Base-by-base conservation (phyloP, 2,329 filamentous ascomycete genomes). In the Claviceps fusiformis region DNA sequence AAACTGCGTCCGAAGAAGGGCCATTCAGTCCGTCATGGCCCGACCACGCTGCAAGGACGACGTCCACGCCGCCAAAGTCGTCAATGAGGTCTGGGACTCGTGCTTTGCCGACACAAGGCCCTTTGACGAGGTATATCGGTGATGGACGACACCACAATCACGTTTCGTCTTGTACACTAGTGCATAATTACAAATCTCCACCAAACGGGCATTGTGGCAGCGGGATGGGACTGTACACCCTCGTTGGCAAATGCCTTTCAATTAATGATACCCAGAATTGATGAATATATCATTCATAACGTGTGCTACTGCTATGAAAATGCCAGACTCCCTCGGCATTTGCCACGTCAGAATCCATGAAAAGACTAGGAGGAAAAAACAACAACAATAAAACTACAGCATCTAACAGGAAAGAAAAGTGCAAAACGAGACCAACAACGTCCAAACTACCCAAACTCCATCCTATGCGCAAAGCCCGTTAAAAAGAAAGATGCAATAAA, bases 51-150 rank as follows among this genome's bases (percentile, higher is more conserved):
- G 91, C 67, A 88, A 87, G 68, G 87, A 95, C 69, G 85, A 95
- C 63, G 83, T 84, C 15, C 88, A 97, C 62, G 93, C 93, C 4
- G 80, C 82, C 53, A 89, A 87, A 72, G 84, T 95, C 31, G 89
- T 98, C 56, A 93, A 97, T 70, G 86, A 95, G 70, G 93, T 98
- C n/a, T 98, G 92, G 89, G 91, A 95, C 62, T 96, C 90, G 63
- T 98, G 93, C 70, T 98, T 95, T 68, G 75, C 81, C 53, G 93
- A 98, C 71, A 97, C 92, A 4, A 78, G 93, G 65, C 93, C 93
- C 2, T 98, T 98, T 71, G 90, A 97, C 69, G 92, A 97, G 68
- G 90, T 98, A 54, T 98, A 95, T 70, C 84, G 89, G 68, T 92
- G 59, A 64, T 61, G 59, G 56, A 39, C 58, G 15, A 13, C 19